Evolutionary conservation across 129 eudicot genomes (phyloP), one percentile per base, ranked within the genome.

Genomic region (Pittosporum tobira): DNA sequence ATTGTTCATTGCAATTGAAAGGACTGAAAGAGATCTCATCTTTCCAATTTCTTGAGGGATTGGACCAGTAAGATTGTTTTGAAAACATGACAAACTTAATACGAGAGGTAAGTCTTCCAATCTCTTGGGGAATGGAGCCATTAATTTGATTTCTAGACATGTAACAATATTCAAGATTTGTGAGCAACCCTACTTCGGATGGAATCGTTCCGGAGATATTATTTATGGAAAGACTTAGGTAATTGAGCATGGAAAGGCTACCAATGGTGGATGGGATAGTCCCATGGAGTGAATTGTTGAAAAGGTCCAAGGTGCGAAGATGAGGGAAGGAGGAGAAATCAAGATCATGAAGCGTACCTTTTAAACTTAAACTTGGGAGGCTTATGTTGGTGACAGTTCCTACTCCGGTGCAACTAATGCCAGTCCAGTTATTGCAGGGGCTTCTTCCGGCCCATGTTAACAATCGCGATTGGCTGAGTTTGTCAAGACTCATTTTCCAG

Each of bases 401-500:
- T 13, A 14, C 36, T n/a, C 43, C 34, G 12, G 45, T 58, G 62
- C 69, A 62, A 12, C n/a, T 45, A 6, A 72, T 59, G 11, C 77
- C 71, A 29, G 25, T 0, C 77, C 67, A 72, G 5, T 23, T 50
- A 49, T 29, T 57, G 57, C 71, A 65, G 0, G 49, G 57, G 11
- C 37, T 23, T 2, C 50, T 5, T 21, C 67, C 62, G 3, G 7
- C 49, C 71, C 71, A 64, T 6, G 71, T 58, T 6, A 25, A 25
- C 13, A 65, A 34, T 37, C 56, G 18, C 30, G 24, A 43, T 11
- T 64, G 57, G 48, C 50, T 70, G 54, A 5, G 7, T 15, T 70
- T 21, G 30, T 62, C 59, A 15, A 71, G 68, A 19, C 64, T 71
- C 1, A 52, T 13, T 48, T 71, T 71, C 75, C 75, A 71, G 7